Conservation (phyloP, 495 filamentous ascomycete species). For the Chaetomium tenue region DNA sequence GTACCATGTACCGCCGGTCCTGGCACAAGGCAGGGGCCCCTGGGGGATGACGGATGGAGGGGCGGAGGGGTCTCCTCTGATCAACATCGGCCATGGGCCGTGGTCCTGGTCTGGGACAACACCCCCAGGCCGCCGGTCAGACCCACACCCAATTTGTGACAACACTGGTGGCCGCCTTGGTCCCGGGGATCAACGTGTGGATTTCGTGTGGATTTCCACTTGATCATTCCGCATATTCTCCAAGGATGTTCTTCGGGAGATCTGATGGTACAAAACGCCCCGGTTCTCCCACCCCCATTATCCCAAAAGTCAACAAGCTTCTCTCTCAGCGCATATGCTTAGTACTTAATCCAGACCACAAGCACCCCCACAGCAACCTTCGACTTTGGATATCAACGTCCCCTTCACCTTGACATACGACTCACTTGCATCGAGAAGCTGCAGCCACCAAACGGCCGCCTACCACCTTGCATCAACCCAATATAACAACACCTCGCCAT, state of each 20-base stretch:
- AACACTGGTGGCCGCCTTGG: slow-evolving; percentile 37
- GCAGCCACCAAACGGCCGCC: not conserved
- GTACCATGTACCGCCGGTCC: slow-evolving; percentile 19
- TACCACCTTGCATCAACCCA: not conserved
- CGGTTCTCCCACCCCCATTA: slow-evolving; percentile 31
- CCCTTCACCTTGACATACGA: slow-evolving; percentile 3
- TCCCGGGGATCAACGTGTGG: slow-evolving; percentile 47
- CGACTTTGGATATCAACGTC: slow-evolving; percentile 28
- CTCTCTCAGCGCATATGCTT: slow-evolving; percentile 27
- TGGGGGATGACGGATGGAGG: slow-evolving; percentile 38
- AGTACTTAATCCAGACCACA: slow-evolving; percentile 50
- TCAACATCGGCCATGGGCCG: slow-evolving; percentile 43
- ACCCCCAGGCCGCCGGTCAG: slow-evolving; percentile 38
- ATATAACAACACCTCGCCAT: not conserved
- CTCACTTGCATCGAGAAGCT: slow-evolving; percentile 9
- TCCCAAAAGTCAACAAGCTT: slow-evolving; percentile 42
- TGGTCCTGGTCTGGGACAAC: slow-evolving; percentile 50
- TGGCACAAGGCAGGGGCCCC: slow-evolving; percentile 21
- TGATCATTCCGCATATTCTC: slow-evolving; percentile 43
- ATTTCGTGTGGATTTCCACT: slow-evolving; percentile 44
- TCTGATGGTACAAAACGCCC: slow-evolving; percentile 50
- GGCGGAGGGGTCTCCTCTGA: slow-evolving; percentile 38
- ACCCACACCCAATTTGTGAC: slow-evolving; percentile 53
- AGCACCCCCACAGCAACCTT: slow-evolving; percentile 32
- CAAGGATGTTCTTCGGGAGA: slow-evolving; percentile 45